phyloP scores from a whole-genome alignment of 2,329 filamentous ascomycete species.

The Aureobasidium zeae region DNA sequence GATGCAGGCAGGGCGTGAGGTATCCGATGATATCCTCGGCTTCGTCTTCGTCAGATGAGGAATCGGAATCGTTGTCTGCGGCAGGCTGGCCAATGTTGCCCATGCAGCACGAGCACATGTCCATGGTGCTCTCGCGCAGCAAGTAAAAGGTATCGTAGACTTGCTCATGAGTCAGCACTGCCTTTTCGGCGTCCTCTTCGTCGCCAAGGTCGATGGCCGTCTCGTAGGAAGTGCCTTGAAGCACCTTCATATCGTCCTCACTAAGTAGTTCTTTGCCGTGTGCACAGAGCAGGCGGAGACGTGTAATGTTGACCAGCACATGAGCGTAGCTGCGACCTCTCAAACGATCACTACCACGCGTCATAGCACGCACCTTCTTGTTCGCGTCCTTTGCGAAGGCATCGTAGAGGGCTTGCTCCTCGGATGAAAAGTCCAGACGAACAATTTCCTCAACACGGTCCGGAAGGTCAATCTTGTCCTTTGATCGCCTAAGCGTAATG shows the following conservation, averaged over 20 bases:
- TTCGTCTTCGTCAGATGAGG: constrained; percentile 40
- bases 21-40: constrained; percentile 58
- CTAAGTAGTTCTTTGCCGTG: constrained; percentile 88
- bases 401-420: constrained; percentile 72
- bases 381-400: constrained; percentile 75
- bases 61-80: constrained; percentile 34
- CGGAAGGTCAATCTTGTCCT: constrained; percentile 81
- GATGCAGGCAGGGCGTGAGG: constrained; percentile 80
- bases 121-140: constrained; percentile 71
- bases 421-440: constrained; percentile 62
- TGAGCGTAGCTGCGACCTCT: constrained; percentile 80
- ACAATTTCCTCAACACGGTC: constrained; percentile 63
- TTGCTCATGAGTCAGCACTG: constrained; percentile 55
- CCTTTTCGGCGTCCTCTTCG: constrained; percentile 52
- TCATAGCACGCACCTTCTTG: constrained; percentile 68
- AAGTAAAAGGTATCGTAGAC: constrained; percentile 80
- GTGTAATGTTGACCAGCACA: constrained; percentile 82
- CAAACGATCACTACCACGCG: constrained; percentile 41
- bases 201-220: constrained; percentile 83
- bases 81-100: constrained; percentile 49
- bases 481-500: constrained; percentile 84
- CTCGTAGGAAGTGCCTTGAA: constrained; percentile 62
- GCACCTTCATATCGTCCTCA: constrained; percentile 68
- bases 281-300: constrained; percentile 81
- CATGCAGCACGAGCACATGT: constrained; percentile 62